Base-by-base conservation (phyloP, 2,329 filamentous ascomycete genomes). In the Pseudogymnoascus sp. region DNA sequence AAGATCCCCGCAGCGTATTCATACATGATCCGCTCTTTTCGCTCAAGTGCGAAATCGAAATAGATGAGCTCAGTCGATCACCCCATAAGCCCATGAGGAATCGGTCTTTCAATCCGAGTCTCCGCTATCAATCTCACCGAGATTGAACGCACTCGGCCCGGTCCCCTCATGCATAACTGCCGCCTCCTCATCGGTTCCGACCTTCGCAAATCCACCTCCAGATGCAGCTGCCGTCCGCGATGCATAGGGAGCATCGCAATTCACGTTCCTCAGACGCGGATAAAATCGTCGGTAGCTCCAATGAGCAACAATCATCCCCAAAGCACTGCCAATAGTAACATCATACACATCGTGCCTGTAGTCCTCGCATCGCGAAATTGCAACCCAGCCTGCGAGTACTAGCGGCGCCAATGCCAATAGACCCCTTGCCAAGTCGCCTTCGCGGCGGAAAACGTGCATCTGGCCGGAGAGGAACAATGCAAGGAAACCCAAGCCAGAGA, bases 401-500 rank as follows among this genome's bases (percentile, higher is more conserved):
- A 89, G 73, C 0, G 87, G 87, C 1, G 76, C 69, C 2, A 89
- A 73, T 63, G 84, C 87, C 4, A 88, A 62, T 43, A 89, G 71
- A 3, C 83, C 81, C 10, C 83, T 79, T 41, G 80, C 77, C 7
- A 88, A 76, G 66, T 86, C 84, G 10, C 71, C 71, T 41, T 71
- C 68, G 8, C 72, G 72, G 69, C 77, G 61, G 62, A 80, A 88
- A 48, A 88, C 79, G 66, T 82, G 80, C 60, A 87, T 76, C 73
- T 89, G 86, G 3, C 88, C 88, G 1, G 87, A 85, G 28, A 91
- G 77, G 73, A 89, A 91, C 25, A 90, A 77, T 21, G 85, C 82
- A 16, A 92, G 77, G 72, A 90, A 95, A 2, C 90, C 90, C 8
- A 96, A 79, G 0, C 91, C 91, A 3, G 86, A 84, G 73, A 95